phyloP scores from a whole-genome alignment of 169 alveolate species.

The Cryptosporidium canis region DNA sequence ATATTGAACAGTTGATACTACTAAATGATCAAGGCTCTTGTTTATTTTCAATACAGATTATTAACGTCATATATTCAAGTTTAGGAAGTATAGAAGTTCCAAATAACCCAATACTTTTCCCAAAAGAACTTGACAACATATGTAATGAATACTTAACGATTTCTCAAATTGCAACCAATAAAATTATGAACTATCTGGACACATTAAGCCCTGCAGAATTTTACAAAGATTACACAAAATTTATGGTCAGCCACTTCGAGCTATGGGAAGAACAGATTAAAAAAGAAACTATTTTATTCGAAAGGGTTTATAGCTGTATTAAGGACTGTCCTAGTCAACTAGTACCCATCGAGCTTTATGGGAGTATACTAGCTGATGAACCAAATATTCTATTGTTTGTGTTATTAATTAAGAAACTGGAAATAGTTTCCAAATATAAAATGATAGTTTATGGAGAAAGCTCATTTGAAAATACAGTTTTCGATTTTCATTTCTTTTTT shows the following conservation, averaged over 20 bases:
- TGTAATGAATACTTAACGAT: conserved; percentile 27
- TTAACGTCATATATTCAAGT: not conserved
- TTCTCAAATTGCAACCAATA: not conserved
- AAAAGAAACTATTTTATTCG: not conserved
- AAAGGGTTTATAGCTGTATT: not conserved
- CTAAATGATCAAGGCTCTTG: conserved; percentile 18
- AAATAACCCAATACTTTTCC: conserved; percentile 15
- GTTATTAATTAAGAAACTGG: not conserved
- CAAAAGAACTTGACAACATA: conserved; percentile 33
- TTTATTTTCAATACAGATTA: conserved; percentile 8
- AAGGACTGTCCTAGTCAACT: not conserved
- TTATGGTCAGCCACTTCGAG: not conserved
- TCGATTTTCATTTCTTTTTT: not conserved
- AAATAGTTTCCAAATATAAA: not conserved
- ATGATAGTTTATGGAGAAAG: not conserved
- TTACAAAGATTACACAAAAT: not conserved
- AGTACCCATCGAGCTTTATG: conserved; percentile 2
- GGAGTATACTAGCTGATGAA: conserved; percentile 24
- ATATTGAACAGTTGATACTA: not conserved
- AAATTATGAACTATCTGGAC: conserved; percentile 3
- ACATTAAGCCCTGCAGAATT: not conserved
- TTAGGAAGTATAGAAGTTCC: not conserved
- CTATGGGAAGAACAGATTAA: not conserved
- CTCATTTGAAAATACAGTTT: not conserved
- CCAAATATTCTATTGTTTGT: not conserved